A percentile compares a stretch with the other conserved stretches of the same genome.
Conservation (phyloP, 805 yeast species). For the Teunomyces pallodes region DNA sequence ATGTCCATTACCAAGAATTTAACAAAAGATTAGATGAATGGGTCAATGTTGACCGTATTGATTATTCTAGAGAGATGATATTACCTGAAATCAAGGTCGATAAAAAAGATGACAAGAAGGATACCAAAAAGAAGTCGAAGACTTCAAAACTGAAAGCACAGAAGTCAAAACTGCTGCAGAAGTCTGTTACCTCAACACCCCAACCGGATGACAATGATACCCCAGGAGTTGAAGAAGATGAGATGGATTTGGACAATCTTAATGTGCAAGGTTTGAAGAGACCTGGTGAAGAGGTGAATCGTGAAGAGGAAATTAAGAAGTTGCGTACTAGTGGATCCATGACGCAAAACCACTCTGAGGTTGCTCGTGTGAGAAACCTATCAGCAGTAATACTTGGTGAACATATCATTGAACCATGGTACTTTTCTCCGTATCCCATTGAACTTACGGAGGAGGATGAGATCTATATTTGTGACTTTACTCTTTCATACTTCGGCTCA, state of each 20-base stretch:
- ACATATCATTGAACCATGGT: slow-evolving; percentile 97
- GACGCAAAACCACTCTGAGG: slow-evolving; percentile 85
- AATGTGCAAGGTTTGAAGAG: slow-evolving; percentile 77
- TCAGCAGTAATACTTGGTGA: slow-evolving; percentile 79
- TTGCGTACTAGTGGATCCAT: slow-evolving; percentile 94
- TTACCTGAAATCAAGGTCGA: slow-evolving; percentile 61
- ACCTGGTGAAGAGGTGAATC: slow-evolving; percentile 67
- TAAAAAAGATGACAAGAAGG: slow-evolving; percentile 45
- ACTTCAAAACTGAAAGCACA: slow-evolving; percentile 22
- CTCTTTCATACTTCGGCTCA: slow-evolving; percentile 85
- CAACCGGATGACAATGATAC: slow-evolving; percentile 27
- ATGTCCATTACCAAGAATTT: slow-evolving; percentile 92
- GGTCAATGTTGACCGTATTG: slow-evolving; percentile 72
- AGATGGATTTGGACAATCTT: slow-evolving; percentile 79
- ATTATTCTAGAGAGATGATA: slow-evolving; percentile 64
- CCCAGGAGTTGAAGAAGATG: slow-evolving; percentile 48
- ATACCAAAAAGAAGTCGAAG: slow-evolving; percentile 26
- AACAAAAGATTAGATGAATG: slow-evolving; percentile 97
- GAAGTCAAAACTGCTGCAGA: slow-evolving; percentile 14
- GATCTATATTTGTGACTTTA: slow-evolving; percentile 87
- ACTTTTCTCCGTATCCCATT: slow-evolving; percentile 94
- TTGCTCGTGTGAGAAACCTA: slow-evolving; percentile 86
- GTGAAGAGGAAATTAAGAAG: slow-evolving; percentile 92
- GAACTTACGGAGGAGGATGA: slow-evolving; percentile 92
- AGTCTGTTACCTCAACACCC: slow-evolving; percentile 21